Conservation (phyloP, 2,329 filamentous ascomycete genomes). For the Colletotrichum theobromicola region DNA sequence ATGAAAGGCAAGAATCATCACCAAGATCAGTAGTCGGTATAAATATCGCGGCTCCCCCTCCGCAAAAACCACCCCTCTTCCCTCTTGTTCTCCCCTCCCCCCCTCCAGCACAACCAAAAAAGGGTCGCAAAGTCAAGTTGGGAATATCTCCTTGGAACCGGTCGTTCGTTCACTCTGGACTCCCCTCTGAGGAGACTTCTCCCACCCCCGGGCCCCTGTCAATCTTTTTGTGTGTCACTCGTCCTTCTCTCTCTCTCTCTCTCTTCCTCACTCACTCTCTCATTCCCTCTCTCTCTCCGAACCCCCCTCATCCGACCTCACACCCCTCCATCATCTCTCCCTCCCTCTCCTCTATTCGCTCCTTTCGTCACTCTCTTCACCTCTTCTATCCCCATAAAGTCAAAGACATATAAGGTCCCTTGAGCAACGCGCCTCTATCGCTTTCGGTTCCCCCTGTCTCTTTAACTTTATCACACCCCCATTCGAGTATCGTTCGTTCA, state of each 20-base stretch:
- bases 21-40: slow-evolving; percentile 33
- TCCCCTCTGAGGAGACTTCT: slow-evolving; percentile 42
- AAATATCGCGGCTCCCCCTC: slow-evolving; percentile 33
- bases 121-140: slow-evolving; percentile 63
- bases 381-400: slow-evolving; percentile 19
- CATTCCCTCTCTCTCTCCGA: slow-evolving; percentile 34
- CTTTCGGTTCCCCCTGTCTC: slow-evolving; percentile 42
- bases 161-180: slow-evolving; percentile 49
- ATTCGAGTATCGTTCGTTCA: slow-evolving; percentile 22
- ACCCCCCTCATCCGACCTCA: slow-evolving; percentile 34
- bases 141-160: slow-evolving; percentile 51
- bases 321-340: slow-evolving; percentile 34
- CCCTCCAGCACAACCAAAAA: slow-evolving; percentile 56
- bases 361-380: slow-evolving; percentile 60
- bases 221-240: slow-evolving; percentile 50
- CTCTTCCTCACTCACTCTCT: slow-evolving; percentile 34
- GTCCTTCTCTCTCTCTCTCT: slow-evolving; percentile 31
- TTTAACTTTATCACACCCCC: slow-evolving; percentile 26
- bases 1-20: slow-evolving; percentile 7
- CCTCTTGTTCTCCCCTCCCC: slow-evolving; percentile 51
- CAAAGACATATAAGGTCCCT: slow-evolving; percentile 15
- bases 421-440: slow-evolving; percentile 17
- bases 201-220: slow-evolving; percentile 61
- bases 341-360: slow-evolving; percentile 34
- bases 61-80: slow-evolving; percentile 21